phyloP scores from a whole-genome alignment of 306 rosid species.

The Citrullus amarus region DNA sequence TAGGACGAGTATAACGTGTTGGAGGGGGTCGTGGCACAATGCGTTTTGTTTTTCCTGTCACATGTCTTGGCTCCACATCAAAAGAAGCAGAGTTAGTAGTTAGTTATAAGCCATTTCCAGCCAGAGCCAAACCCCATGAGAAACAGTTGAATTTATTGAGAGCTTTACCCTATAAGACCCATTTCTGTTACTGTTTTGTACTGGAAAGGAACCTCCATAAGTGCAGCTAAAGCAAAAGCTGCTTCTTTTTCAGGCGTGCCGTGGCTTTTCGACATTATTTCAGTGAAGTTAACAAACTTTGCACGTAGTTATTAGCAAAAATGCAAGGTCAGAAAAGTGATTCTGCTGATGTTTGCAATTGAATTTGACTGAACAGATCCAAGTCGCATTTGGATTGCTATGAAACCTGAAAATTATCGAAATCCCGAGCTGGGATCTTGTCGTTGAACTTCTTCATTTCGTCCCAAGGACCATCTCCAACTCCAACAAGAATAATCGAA shows the following conservation, averaged over 20 bases:
- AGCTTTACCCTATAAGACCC: constrained; percentile 46
- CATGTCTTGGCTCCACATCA: constrained; percentile 30
- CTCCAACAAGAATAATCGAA: constrained; percentile 78
- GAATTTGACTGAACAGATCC: not conserved
- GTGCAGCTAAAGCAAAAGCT: constrained; percentile 86
- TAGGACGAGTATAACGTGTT: constrained; percentile 24
- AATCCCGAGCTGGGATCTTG: constrained; percentile 64
- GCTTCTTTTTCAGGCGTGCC: constrained; percentile 50
- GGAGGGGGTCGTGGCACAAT: constrained; percentile 64
- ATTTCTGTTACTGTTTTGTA: constrained; percentile 64
- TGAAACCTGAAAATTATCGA: constrained; percentile 80
- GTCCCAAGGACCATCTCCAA: constrained; percentile 97
- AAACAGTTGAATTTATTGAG: not conserved
- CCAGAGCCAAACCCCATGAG: not conserved
- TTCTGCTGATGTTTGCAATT: not conserved
- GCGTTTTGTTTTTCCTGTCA: constrained; percentile 46
- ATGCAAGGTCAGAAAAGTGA: not conserved
- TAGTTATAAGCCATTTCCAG: not conserved
- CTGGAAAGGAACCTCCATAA: constrained; percentile 92
- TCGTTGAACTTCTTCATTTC: constrained; percentile 88
- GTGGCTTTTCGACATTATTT: constrained; percentile 33
- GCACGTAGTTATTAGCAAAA: constrained; percentile 3
- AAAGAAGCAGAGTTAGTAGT: not conserved
- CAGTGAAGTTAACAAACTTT: constrained; percentile 87
- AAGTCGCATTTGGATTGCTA: not conserved